These are phyloP conservation scores for Cornus florida DNA, from an alignment of 148 eudicot species.

Conservation along the genomic window DNA sequence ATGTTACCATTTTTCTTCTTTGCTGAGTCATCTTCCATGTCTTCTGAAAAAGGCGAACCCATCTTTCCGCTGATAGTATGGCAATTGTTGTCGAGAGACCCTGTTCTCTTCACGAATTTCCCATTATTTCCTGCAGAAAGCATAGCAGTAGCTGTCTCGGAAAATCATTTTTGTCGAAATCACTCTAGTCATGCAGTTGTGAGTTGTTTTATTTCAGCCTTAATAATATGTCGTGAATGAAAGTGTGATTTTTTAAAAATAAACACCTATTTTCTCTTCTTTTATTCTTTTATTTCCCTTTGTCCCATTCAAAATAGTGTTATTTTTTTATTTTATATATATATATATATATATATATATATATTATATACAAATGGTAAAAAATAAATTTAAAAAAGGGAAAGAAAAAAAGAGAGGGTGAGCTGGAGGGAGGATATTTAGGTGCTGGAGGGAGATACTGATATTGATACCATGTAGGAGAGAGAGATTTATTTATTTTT, in stretches of 20 bases:
- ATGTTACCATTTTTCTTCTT: conserved; percentile 78
- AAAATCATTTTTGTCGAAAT: too few relatives aligned
- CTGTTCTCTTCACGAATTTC: conserved; percentile 56
- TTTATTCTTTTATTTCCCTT: too few relatives aligned
- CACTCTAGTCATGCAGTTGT: too few relatives aligned
- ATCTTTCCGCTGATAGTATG: conserved; percentile 63
- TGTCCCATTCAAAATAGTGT: too few relatives aligned
- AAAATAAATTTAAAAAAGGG: not conserved
- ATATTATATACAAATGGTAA: not conserved
- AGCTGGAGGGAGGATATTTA: conserved; percentile 14
- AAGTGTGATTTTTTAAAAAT: too few relatives aligned
- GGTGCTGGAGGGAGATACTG: conserved; percentile 19
- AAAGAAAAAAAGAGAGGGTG: not conserved
- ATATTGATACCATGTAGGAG: conserved; percentile 13
- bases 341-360: too few relatives aligned
- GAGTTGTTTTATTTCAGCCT: too few relatives aligned
- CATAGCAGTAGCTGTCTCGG: conserved; percentile 93
- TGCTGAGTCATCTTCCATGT: conserved; percentile 61
- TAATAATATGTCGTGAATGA: too few relatives aligned
- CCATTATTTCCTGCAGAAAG: conserved; percentile 58
- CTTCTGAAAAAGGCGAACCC: conserved; percentile 69
- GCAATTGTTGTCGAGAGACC: conserved; percentile 53
- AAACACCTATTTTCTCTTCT: too few relatives aligned
- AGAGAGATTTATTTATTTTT: not conserved
- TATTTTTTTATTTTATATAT: too few relatives aligned